Conservation (phyloP, 768 basidiomycete species). For the Aureoboletus auriporus region DNA sequence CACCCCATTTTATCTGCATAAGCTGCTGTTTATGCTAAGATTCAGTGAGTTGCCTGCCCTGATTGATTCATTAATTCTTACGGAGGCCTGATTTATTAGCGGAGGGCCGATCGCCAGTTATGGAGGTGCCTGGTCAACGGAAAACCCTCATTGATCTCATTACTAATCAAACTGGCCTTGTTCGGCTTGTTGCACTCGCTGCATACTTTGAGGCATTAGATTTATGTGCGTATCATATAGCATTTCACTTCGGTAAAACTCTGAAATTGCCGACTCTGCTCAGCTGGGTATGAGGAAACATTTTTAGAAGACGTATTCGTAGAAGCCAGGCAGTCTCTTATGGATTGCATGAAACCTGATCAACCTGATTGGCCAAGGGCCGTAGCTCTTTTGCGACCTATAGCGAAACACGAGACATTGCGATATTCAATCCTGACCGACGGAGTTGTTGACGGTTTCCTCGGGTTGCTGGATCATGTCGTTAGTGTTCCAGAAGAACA, state of each 20-base stretch:
- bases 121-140: conserved; percentile 1
- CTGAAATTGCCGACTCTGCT: neutral
- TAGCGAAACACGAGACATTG: conserved; percentile 11
- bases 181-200: conserved; percentile 12
- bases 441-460: conserved; percentile 7
- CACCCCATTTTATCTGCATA: conserved; percentile 12
- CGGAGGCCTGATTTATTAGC: neutral
- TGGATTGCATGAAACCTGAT: conserved; percentile 2
- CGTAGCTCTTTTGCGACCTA: conserved; percentile 13
- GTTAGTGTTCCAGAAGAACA: conserved; percentile 1
- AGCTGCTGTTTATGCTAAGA: conserved; percentile 15
- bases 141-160: conserved; percentile 3
- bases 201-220: conserved; percentile 11
- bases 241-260: neutral
- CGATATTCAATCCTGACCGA: conserved; percentile 7
- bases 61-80: neutral
- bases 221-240: conserved; percentile 1
- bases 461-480: conserved; percentile 6
- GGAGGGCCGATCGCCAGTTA: conserved; percentile 1
- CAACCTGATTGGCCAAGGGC: conserved; percentile 14
- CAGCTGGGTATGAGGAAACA: neutral
- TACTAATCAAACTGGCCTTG: conserved; percentile 3
- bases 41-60: conserved; percentile 6
- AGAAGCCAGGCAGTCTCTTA: conserved; percentile 5
- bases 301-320: conserved; percentile 2